These are phyloP conservation scores for Seiridium cupressi DNA, from an alignment of 2,329 filamentous ascomycete species.

Conservation along the genomic window DNA sequence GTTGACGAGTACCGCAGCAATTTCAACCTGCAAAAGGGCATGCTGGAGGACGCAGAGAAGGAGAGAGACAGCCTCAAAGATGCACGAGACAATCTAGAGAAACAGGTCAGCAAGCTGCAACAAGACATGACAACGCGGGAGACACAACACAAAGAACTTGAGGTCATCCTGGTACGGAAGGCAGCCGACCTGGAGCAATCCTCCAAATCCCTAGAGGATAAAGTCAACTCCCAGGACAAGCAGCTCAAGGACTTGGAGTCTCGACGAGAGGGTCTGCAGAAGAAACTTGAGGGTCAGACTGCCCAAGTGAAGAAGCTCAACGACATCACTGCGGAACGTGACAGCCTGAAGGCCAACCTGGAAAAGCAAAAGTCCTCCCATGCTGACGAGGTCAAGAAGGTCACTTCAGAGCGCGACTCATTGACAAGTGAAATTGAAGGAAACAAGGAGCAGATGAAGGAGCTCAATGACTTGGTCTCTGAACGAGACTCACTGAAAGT, in stretches of 20 bases:
- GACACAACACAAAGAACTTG: conserved; percentile 20
- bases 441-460: conserved; percentile 16
- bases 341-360: conserved; percentile 15
- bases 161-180: conserved; percentile 21
- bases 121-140: conserved; percentile 20
- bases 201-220: conserved; percentile 20
- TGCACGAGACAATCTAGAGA: conserved; percentile 22
- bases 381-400: conserved; percentile 15
- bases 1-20: conserved; percentile 33
- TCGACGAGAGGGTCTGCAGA: conserved; percentile 21
- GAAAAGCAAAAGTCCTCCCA: conserved; percentile 19
- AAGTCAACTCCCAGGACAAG: conserved; percentile 21
- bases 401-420: conserved; percentile 20
- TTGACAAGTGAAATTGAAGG: conserved; percentile 15
- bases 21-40: conserved; percentile 28
- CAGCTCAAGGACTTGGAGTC: conserved; percentile 21
- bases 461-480: conserved; percentile 14
- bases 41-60: conserved; percentile 28
- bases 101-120: conserved; percentile 20
- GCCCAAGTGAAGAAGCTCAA: conserved; percentile 15
- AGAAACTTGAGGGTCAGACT: conserved; percentile 16
- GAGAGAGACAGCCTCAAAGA: conserved; percentile 30
- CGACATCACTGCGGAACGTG: conserved; percentile 19
- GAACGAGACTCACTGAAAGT: conserved; percentile 22
- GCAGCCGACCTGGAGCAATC: conserved; percentile 20